phyloP scores from a whole-genome alignment of 1,139 yeast genomes.

The Fermentozyma sake region DNA sequence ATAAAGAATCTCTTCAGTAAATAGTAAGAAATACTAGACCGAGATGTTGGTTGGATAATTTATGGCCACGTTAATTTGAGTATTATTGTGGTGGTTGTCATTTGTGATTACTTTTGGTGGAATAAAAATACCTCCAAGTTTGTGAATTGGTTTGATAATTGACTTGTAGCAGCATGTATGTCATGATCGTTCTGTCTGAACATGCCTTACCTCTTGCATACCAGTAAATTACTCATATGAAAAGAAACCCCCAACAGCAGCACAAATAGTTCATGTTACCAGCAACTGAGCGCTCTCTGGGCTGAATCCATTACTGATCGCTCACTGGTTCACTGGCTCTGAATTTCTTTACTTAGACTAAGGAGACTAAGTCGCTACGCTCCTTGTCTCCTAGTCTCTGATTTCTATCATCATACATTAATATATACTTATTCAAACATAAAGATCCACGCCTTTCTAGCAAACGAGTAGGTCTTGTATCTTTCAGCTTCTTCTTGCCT shows the following conservation, averaged over 20 bases:
- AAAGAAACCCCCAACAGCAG: conserved; percentile 32
- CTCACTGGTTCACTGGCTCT: not conserved
- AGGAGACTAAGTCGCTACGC: too few species aligned
- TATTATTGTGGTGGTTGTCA: not conserved
- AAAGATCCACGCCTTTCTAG: conserved; percentile 19
- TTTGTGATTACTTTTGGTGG: conserved; percentile 3
- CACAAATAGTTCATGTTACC: conserved; percentile 45
- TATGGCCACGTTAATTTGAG: not conserved
- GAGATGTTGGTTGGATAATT: too few species aligned
- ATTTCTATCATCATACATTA: too few species aligned
- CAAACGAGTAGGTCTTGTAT: conserved; percentile 19
- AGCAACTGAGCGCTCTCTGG: conserved; percentile 10
- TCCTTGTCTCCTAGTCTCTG: too few species aligned
- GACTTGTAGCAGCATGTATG: conserved; percentile 22
- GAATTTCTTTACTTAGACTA: too few species aligned
- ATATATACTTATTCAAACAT: conserved; percentile 19
- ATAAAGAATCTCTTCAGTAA: too few species aligned
- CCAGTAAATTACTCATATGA: conserved; percentile 35
- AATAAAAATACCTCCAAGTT: conserved; percentile 20
- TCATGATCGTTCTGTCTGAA: conserved; percentile 24
- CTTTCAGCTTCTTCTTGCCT: conserved; percentile 29
- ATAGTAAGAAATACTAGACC: too few species aligned
- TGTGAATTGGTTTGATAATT: conserved; percentile 24
- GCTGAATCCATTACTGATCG: not conserved
- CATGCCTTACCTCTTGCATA: conserved; percentile 30